A percentile compares a stretch with the other conserved stretches of the same genome.
Conservation (phyloP, 164 flowering plant species). For the Vitis rotundifolia region DNA sequence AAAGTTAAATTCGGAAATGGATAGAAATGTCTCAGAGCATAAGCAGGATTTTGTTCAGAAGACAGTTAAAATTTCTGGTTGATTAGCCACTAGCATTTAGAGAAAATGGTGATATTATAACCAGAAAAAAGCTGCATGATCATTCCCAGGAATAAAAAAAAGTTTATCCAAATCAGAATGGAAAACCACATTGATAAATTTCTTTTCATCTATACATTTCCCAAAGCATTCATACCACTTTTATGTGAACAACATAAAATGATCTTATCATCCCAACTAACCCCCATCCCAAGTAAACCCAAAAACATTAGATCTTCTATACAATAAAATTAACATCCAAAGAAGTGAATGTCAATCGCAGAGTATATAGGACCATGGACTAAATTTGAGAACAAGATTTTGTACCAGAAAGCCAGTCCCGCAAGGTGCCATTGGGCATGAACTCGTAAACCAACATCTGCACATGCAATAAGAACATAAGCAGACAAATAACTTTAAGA, state of each 20-base stretch:
- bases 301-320: background rate
- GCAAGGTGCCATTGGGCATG: conserved; percentile 61
- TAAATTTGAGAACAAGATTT: background rate
- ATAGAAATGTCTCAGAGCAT: no score
- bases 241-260: background rate
- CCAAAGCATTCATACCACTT: background rate
- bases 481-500: no score
- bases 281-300: background rate
- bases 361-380: background rate
- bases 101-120: no score
- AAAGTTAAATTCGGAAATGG: no score
- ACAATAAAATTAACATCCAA: background rate
- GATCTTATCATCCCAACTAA: no score
- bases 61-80: no score
- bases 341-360: background rate
- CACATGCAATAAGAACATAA: conserved; percentile 19
- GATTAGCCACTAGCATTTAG: no score
- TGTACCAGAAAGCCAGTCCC: conserved; percentile 57
- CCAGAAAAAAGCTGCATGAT: no score
- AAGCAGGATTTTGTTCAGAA: no score
- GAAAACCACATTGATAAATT: background rate
- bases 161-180: background rate
- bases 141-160: background rate
- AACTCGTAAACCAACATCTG: conserved; percentile 79
- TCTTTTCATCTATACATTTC: background rate